Evolutionary conservation across 306 rosid species (phyloP), one percentile per base, ranked within the genome.

Genomic region (Acmispon strigosus): DNA sequence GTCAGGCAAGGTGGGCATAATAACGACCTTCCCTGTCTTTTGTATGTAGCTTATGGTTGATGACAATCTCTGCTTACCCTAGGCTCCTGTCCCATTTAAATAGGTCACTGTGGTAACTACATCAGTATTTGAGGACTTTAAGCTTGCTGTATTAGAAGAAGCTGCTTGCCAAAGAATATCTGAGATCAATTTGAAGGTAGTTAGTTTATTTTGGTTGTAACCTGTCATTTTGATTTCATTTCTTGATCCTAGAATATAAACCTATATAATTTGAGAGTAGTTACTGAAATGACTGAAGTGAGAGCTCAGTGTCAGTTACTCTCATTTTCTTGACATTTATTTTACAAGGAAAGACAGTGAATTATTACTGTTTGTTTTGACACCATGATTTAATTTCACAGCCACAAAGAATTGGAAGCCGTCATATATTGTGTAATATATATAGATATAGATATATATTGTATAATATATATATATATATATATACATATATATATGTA

Each of bases 171-270:
- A 90, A 42, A 42, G 81, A 10, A 80, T 94, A 68, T 83, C 91
- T 7, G 97, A 89, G 57, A 81, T 89, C 66, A 94, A 94, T 81
- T 80, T 94, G 76, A 91, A 87, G 98, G 98, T 94, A 84, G 17
- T 66, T 51, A 24, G 54, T 45, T 75, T 50, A 32, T 20, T 22
- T 39, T 62, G 65, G 19, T 29, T 62, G 65, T 22, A 43, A 34
- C 37, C 52, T 74, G 41, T 42, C 56, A 20, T 75, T 66, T 56
- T 44, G 8, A 42, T 73, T 72, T 47, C 45, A 8, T 72, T 69
- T 72, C 49, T 66, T 48, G 73, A 56, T 37, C 49, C 15, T 27
- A 19, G 64, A 57, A 52, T 52, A 57, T 72, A 39, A 59, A 61
- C 16, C 52, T n/a, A 22, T 54, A 43, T 58, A 22, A 20, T 69